Conservation (phyloP, 2,329 filamentous ascomycete species). For the Calonectria pseudoreteaudii region DNA sequence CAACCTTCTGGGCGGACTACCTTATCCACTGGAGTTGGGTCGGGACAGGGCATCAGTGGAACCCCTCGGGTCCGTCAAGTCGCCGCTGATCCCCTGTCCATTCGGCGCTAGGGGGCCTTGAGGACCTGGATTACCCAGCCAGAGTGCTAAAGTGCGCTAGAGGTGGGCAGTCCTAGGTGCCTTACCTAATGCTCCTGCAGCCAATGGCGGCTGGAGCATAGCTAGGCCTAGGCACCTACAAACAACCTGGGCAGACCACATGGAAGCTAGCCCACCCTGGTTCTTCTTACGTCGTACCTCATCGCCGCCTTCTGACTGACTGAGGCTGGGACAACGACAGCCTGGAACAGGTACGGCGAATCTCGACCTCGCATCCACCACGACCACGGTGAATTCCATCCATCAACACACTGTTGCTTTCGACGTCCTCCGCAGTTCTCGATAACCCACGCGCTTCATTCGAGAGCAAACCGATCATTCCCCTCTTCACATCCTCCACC, state of each 20-base stretch:
- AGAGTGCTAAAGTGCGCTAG: neutral
- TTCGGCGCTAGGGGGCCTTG: constrained; percentile 1
- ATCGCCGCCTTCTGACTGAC: constrained; percentile 33
- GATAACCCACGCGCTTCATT: constrained; percentile 7
- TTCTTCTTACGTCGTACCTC: constrained; percentile 37
- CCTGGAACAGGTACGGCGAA: constrained; percentile 34
- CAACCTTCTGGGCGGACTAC: neutral
- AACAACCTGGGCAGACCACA: constrained; percentile 10
- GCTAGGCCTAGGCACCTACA: constrained; percentile 19
- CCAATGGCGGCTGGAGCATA: constrained; percentile 8
- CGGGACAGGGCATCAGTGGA: constrained; percentile 12
- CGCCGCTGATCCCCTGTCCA: neutral
- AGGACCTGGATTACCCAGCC: constrained; percentile 12
- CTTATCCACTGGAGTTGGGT: constrained; percentile 16
- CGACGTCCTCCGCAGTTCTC: neutral
- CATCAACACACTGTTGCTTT: constrained; percentile 9
- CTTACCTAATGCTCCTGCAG: constrained; percentile 6
- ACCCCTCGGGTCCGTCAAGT: constrained; percentile 1
- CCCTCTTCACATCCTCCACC: constrained; percentile 6
- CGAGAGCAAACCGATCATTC: constrained; percentile 15
- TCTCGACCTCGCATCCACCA: constrained; percentile 36
- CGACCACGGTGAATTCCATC: constrained; percentile 24
- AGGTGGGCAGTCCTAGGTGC: neutral
- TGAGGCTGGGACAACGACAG: constrained; percentile 40
- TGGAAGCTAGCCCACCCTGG: constrained; percentile 34